Evolutionary conservation across 495 filamentous ascomycete genomes (phyloP), one percentile per base, ranked within the genome.

Genomic region (Hypoxylon crocopeplum): DNA sequence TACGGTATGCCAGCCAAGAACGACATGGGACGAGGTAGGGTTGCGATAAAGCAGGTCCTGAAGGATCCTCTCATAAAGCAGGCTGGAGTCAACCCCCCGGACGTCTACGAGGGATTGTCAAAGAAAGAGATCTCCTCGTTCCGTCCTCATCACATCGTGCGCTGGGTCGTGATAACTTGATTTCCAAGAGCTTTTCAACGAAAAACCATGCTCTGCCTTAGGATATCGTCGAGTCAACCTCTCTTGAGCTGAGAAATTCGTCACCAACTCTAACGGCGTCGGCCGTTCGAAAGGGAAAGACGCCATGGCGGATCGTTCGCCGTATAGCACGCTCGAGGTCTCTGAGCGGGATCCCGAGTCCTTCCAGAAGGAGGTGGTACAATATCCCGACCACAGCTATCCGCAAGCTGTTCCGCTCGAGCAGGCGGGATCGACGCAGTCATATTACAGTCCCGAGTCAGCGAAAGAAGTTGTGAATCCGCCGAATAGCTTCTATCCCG

Each of bases 301-400:
- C 5, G 25, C 5, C 25, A 29, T 29, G 10, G 25, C 30, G 27
- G 32, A 40, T 24, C 22, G 51, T 24, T 16, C 17, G 15, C 45
- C 42, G 25, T 55, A 65, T n/a, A 65, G 62, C 46, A 65, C 56
- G n/a, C 62, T 65, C 17, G 62, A 65, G 46, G 56, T 65, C 25
- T 55, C 54, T 11, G 8, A 20, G 37, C 22, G 15, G 19, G 62
- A 65, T 40, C 62, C 62, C 12, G 62, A 65, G 50, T 39, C 45
- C 3, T 55, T 12, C 19, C 62, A 65, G 20, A 65, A 65, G 19
- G 56, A 65, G 46, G 62, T 60, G 16, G 24, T 65, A 44, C 39
- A 54, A 33, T 56, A 65, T 56, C 62, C 62, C 24, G 62, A 65
- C 27, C 50, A 65, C 25, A 65, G 56, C 21, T 40, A 40, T 21